These are phyloP conservation scores for Tolypocladium ophioglossoides DNA, from an alignment of 2,329 filamentous ascomycete genomes.

Conservation along the genomic window DNA sequence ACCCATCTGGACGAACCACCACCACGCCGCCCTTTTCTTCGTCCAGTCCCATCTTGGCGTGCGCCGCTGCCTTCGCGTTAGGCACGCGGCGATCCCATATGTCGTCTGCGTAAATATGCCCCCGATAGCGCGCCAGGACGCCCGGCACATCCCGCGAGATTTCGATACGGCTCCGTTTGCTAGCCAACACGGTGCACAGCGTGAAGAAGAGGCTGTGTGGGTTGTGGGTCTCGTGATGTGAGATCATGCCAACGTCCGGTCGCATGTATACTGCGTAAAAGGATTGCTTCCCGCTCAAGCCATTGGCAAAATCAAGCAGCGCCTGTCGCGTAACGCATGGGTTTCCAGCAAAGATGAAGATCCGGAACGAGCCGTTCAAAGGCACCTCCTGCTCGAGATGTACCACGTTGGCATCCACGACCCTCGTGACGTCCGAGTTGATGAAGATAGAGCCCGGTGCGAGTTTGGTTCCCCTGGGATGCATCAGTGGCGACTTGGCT, in stretches of 20 bases:
- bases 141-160: conserved; percentile 61
- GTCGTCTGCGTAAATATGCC: conserved; percentile 83
- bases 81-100: conserved; percentile 61
- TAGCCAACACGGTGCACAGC: conserved; percentile 64
- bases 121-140: conserved; percentile 62
- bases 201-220: conserved; percentile 79
- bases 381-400: conserved; percentile 86
- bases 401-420: conserved; percentile 81
- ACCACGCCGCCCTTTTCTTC: conserved; percentile 66
- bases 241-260: conserved; percentile 49
- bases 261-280: conserved; percentile 62
- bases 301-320: conserved; percentile 56
- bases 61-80: conserved; percentile 61
- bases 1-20: conserved; percentile 78
- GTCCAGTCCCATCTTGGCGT: conserved; percentile 77
- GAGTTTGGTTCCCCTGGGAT: conserved; percentile 54
- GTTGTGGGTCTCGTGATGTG: conserved; percentile 72
- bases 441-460: conserved; percentile 65
- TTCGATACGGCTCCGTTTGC: conserved; percentile 57
- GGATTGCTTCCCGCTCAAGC: conserved; percentile 53
- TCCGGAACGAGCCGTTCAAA: conserved; percentile 75
- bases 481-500: conserved; percentile 59
- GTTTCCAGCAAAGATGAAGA: conserved; percentile 76
- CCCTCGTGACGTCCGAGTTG: conserved; percentile 73
- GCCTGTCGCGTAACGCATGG: conserved; percentile 49